A percentile compares a stretch with the other conserved stretches of the same genome.
Evolutionary conservation across 106 monocot species (phyloP).

Genomic region (Amphibolis antarctica): DNA sequence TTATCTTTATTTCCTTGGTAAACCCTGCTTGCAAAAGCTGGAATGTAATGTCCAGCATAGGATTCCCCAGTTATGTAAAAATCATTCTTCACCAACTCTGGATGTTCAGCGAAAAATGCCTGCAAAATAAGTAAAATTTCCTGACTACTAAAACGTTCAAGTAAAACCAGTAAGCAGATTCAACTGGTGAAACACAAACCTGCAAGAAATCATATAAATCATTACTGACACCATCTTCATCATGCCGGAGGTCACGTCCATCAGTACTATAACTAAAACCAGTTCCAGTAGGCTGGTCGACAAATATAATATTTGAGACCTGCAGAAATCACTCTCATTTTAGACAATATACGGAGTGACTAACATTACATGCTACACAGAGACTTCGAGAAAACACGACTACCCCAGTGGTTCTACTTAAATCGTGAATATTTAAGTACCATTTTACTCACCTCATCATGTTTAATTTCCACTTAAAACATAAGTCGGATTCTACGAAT

Average conservation of each 20-base stretch:
- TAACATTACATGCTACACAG: no score
- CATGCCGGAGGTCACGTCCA: conserved; percentile 41
- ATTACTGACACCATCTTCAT: conserved; percentile 59
- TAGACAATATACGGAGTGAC: not conserved
- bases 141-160: not conserved
- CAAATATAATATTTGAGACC: conserved; percentile 62
- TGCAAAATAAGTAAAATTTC: conserved; percentile 7
- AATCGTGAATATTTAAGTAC: not conserved
- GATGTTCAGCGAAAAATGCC: conserved; percentile 75
- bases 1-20: conserved; percentile 69
- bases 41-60: conserved; percentile 93
- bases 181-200: not conserved
- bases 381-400: no score
- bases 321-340: conserved; percentile 2
- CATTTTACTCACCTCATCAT: no score
- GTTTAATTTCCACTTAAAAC: not conserved
- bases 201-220: conserved; percentile 71
- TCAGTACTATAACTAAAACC: conserved; percentile 66
- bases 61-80: conserved; percentile 93
- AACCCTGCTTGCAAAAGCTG: conserved; percentile 73
- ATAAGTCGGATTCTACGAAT: no score
- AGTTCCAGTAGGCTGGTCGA: conserved; percentile 80
- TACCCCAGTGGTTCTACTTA: no score
- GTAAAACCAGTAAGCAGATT: no score
- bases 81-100: conserved; percentile 56